Base-by-base conservation (phyloP, 2,329 filamentous ascomycete species). In the Penicillium sumatraense region DNA sequence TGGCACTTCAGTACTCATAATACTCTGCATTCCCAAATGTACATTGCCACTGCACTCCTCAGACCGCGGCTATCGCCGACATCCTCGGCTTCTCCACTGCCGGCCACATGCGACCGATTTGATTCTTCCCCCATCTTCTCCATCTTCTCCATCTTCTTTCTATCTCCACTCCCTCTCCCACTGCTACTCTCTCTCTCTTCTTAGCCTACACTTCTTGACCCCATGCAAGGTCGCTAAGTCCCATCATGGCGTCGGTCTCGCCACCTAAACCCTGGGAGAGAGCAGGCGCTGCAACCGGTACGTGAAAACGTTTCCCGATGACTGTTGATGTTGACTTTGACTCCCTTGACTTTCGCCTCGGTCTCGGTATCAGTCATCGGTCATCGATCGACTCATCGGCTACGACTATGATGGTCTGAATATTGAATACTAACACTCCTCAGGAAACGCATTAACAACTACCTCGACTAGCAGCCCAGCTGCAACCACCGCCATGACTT, bases 181-280 rank as follows among this genome's bases (percentile, higher is more conserved):
- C 10, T 44, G 50, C 45, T 40, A 14, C 24, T 33, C n/a, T 26
- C 48, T 7, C n/a, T 7, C 21, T 6, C 21, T 4, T 42, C 38
- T 42, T 3, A 16, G 5, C 38, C 13, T 11, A 21, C n/a, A n/a
- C n/a, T n/a, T n/a, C n/a, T n/a, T n/a, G 20, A 31, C 36, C 67
- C 61, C 53, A 74, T 74, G 71, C 65, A 54, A 67, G 56, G 51
- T 57, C 64, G 58, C 52, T 70, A 61, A 68, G 56, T 57, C 56
- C 55, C 54, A 64, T 65, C 61, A 86, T 86, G 83, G 82, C 83
- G 68, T 78, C 82, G 63, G 79, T 80, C 62, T 97, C 93, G 75
- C 95, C 95, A 71, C 95, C 95, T 53, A 99, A 99, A 79, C 95
- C 95, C 44, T 99, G 95, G 95, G 95, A 99, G 79, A 86, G 89